Percentiles rank a stretch among this genome's conserved stretches.
Evolutionary conservation across 306 rosid species (phyloP).

Genomic region (Casuarina glauca): DNA sequence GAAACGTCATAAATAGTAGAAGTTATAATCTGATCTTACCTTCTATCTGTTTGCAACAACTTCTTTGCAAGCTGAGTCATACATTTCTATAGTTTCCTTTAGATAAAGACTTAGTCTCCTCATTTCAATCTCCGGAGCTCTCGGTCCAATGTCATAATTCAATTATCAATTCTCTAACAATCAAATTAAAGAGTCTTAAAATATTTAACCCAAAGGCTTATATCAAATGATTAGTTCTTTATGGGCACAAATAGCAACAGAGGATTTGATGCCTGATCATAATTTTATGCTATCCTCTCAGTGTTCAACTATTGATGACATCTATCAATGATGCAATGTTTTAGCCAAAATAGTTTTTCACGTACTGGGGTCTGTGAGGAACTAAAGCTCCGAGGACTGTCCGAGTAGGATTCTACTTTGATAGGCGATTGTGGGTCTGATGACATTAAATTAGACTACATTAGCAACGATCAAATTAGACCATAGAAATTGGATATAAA

Average conservation of each 20-base stretch:
- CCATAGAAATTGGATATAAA: background rate
- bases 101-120: slow-evolving; percentile 50
- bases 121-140: slow-evolving; percentile 53
- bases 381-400: slow-evolving; percentile 11
- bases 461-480: background rate
- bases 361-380: slow-evolving; percentile 47
- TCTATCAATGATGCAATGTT: too few relatives aligned
- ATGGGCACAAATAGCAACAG: too few relatives aligned
- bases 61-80: slow-evolving; percentile 57
- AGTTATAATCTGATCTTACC: slow-evolving; percentile 38
- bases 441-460: background rate
- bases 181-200: too few relatives aligned
- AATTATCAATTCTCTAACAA: background rate
- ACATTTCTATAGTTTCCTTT: slow-evolving; percentile 55
- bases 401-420: slow-evolving; percentile 31
- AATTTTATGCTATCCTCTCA: too few relatives aligned
- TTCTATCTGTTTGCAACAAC: slow-evolving; percentile 45
- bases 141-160: slow-evolving; percentile 33
- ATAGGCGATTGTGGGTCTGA: slow-evolving; percentile 10
- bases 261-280: too few relatives aligned
- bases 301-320: too few relatives aligned
- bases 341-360: background rate
- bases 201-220: too few relatives aligned
- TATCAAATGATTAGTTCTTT: too few relatives aligned
- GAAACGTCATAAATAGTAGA: slow-evolving; percentile 13